Evolutionary conservation across 2,329 filamentous ascomycete genomes (phyloP), one percentile per base, ranked within the genome.

Genomic region (Ophiostoma populinum): DNA sequence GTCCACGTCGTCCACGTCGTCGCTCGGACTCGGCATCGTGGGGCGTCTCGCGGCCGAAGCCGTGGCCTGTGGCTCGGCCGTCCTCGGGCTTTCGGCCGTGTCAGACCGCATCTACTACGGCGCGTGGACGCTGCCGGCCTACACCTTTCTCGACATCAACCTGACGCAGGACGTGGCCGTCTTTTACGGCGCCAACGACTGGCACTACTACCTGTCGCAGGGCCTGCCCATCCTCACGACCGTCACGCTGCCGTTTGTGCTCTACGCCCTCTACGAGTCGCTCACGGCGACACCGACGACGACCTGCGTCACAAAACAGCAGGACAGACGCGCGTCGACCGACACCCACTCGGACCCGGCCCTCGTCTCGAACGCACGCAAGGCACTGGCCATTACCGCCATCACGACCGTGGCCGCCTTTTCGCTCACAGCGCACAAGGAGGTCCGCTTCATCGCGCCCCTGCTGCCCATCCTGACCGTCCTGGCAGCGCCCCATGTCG

Each of bases 371-470:
- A 61, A 59, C 37, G 57, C 67, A 10, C 57, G 62, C 34, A 63
- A 62, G 36, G 63, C 66, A 24, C 57, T 86, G 7, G 62, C 72
- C 8, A 61, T 63, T 20, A 61, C 70, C 7, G 63, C 77, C 27
- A 42, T 75, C 36, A 54, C 70, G 20, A 79, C 76, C 38, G 57
- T 80, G 8, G 51, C 58, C 2, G 54, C 62, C 2, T 65, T 95
- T 22, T 92, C 82, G 2, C 50, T 80, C 31, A 80, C 95, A 45
- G 75, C 83, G 2, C 90, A 98, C 59, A 98, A 98, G 54, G 90
- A 98, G 63, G 81, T 93, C 46, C 82, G 90, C 48, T 98, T 98
- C 60, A 80, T 95, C 45, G 93, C 92, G 49, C 87, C 90, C 1
- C 67, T 98, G 13, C 67, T 95, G 2, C 87, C 90, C 2, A 67